Conservation (phyloP, 1,284 basidiomycete genomes). For the Abortiporus biennis region DNA sequence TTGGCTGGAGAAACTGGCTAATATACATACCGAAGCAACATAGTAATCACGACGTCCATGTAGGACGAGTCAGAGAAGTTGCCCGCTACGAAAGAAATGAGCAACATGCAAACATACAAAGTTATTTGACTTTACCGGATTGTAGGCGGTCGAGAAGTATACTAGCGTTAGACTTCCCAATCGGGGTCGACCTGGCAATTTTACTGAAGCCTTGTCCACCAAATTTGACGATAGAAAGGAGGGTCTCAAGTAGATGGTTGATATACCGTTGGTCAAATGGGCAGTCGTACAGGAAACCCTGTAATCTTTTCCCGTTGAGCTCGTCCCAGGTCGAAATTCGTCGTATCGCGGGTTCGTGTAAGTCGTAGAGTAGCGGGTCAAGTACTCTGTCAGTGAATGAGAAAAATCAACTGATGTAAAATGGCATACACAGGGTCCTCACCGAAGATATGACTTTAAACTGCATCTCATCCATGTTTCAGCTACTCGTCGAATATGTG, state of each 20-base stretch:
- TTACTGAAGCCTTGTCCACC: slow-evolving; percentile 86
- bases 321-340: slow-evolving; percentile 43
- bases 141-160: slow-evolving; percentile 56
- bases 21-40: slow-evolving; percentile 56
- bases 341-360: slow-evolving; percentile 65
- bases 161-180: slow-evolving; percentile 57
- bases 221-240: slow-evolving; percentile 77
- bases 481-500: slow-evolving; percentile 66
- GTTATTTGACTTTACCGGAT: slow-evolving; percentile 33
- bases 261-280: slow-evolving; percentile 75
- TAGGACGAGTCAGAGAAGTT: slow-evolving; percentile 57
- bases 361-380: slow-evolving; percentile 79
- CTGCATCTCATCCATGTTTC: slow-evolving; percentile 97
- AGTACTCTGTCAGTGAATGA: slow-evolving; percentile 50
- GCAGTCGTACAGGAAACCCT: slow-evolving; percentile 62
- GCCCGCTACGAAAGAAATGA: slow-evolving; percentile 36
- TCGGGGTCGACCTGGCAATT: slow-evolving; percentile 50
- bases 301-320: slow-evolving; percentile 60
- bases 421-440: slow-evolving; percentile 14
- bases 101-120: background rate
- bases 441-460: slow-evolving; percentile 88
- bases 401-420: slow-evolving; percentile 3
- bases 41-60: slow-evolving; percentile 65
- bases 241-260: slow-evolving; percentile 67
- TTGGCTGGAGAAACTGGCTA: background rate